Percentiles rank a stretch among this genome's conserved stretches.
These are phyloP conservation scores for Epithemia pelagica DNA, from an alignment of 108 stramenopile species.

Conservation along the genomic window DNA sequence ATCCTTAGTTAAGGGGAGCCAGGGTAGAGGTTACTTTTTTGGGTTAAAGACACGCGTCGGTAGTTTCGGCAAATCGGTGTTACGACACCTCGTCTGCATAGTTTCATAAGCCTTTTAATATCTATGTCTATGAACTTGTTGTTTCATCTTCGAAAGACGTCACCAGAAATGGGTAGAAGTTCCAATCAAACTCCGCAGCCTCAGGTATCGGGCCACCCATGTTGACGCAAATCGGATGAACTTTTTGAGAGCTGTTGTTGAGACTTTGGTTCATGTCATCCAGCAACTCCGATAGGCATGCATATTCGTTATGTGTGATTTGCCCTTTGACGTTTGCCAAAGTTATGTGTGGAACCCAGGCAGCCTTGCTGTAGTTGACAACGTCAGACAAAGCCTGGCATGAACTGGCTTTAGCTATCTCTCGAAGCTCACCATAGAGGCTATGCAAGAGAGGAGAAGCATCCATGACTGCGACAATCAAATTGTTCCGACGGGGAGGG, in stretches of 20 bases:
- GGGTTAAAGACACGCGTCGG: too few relatives aligned
- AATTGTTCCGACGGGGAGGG: conserved; percentile 41
- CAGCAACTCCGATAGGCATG: not conserved
- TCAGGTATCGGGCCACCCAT: conserved; percentile 50
- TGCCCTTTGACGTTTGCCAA: conserved; percentile 33
- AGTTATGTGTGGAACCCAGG: conserved; percentile 53
- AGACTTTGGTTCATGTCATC: not conserved
- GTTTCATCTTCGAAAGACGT: too few relatives aligned
- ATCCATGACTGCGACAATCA: conserved; percentile 48
- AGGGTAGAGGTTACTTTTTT: too few relatives aligned
- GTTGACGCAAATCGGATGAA: conserved; percentile 14
- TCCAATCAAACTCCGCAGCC: conserved; percentile 45
- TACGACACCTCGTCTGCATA: too few relatives aligned
- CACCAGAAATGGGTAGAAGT: conserved; percentile 24
- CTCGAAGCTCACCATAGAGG: conserved; percentile 36
- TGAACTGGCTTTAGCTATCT: conserved; percentile 25
- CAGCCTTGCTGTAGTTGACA: conserved; percentile 7
- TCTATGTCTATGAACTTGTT: too few relatives aligned
- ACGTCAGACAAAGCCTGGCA: conserved; percentile 8
- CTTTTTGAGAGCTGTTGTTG: conserved; percentile 1
- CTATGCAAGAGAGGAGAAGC: conserved; percentile 26
- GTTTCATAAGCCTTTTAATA: too few relatives aligned
- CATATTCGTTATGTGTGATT: not conserved
- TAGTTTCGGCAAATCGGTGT: too few relatives aligned
- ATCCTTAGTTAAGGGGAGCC: too few relatives aligned